Base-by-base conservation (phyloP, 169 alveolate species). In the Cystoisospora suis region DNA sequence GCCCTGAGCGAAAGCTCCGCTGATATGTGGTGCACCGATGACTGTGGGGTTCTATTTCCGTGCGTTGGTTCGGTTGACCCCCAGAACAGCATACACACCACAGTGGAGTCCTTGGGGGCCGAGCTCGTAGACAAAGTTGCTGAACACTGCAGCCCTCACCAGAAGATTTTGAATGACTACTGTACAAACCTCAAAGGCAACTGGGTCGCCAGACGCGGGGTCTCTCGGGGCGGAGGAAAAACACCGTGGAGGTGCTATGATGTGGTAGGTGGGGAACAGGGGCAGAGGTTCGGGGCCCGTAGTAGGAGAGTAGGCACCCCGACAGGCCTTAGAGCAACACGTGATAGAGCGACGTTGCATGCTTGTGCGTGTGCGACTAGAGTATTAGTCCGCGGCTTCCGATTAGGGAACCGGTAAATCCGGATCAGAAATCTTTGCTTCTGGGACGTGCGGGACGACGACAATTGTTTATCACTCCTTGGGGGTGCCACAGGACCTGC, bases 141-240 rank as follows among this genome's bases (percentile, higher is more conserved):
- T 32, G 46, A 69, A 27, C 38, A 36, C 45, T 69, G 80, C 80
- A 69, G 80, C 27, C 80, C 80, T 29, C 46, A 32, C 2, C 80
- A 69, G 23, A 5, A 69, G 23, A 4, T 32, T 29, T 47, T 69
- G 34, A 69, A 69, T 47, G 45, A 69, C 40, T 69, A 69, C 80
- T 69, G 80, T 47, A 29, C 32, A 44, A 69, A 69, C 46, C 3
- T 69, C 20, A 12, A 32, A 5, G 80, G 23, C 53, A 47, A 47
- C 32, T 69, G 80, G 80, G 80, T 69, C 23, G 80, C 80, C 46
- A 44, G 80, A 27, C 42, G 46, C 15, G 80, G 80, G 38, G 80
- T 69, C 46, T 5, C 49, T 2, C n/a, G 17, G 27, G 27, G 23
- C 42, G 80, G 4, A 23, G 45, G 45, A 3, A 29, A 36, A 20